phyloP scores from a whole-genome alignment of 306 rosid genomes.

The Cicer bijugum region DNA sequence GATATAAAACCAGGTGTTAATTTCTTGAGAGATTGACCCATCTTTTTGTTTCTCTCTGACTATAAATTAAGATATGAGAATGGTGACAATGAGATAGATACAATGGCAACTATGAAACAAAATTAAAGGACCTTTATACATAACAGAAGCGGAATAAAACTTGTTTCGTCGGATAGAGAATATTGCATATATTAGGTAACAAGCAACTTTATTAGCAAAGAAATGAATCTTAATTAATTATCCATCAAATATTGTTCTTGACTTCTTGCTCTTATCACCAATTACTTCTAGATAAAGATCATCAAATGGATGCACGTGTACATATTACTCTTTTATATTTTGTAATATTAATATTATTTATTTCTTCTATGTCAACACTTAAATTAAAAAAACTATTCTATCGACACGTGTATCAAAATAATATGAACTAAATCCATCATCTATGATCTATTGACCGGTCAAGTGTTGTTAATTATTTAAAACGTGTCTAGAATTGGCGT shows the following conservation, averaged over 20 bases:
- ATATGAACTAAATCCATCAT: too few species aligned
- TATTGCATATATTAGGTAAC: conserved; percentile 50
- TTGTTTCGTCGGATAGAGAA: conserved; percentile 53
- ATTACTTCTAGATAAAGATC: too few species aligned
- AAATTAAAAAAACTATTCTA: too few species aligned
- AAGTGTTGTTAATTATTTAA: too few species aligned
- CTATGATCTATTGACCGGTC: too few species aligned
- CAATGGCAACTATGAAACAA: conserved; percentile 5
- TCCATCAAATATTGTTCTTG: conserved; percentile 27
- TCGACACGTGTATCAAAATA: too few species aligned
- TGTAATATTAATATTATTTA: too few species aligned
- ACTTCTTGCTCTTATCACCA: not conserved
- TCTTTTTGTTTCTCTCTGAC: conserved; percentile 34
- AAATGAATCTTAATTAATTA: conserved; percentile 43
- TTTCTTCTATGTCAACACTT: too few species aligned
- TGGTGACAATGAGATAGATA: conserved; percentile 24
- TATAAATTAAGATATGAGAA: conserved; percentile 6
- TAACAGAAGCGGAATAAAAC: conserved; percentile 44
- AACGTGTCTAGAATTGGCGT: not conserved
- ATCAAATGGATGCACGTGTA: too few species aligned
- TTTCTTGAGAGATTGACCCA: conserved; percentile 62
- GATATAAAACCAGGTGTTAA: conserved; percentile 52
- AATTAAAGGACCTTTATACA: conserved; percentile 33
- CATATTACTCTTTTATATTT: too few species aligned
- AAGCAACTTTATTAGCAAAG: conserved; percentile 41